These are phyloP conservation scores for Bidens hawaiensis DNA, from an alignment of 140 eudicot species.

Conservation along the genomic window DNA sequence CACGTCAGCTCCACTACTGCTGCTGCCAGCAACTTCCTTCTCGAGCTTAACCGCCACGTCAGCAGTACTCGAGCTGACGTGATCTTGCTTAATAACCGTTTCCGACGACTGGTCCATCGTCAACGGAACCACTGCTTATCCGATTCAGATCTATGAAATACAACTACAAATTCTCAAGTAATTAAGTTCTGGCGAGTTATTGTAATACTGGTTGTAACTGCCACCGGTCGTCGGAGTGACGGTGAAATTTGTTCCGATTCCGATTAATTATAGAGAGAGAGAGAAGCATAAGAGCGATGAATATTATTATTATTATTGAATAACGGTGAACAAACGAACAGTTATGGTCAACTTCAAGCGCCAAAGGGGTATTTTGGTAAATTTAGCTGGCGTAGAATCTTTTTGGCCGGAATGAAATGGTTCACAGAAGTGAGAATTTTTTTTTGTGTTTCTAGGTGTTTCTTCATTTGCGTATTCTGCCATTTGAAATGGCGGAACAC, in stretches of 20 bases:
- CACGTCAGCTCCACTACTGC: conserved; percentile 24
- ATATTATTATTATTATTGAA: too few relatives aligned
- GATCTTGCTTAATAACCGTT: conserved; percentile 14
- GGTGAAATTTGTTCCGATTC: conserved; percentile 4
- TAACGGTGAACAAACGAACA: conserved; percentile 18
- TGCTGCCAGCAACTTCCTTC: conserved; percentile 21
- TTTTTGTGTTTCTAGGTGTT: too few relatives aligned
- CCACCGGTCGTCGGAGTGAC: conserved; percentile 6
- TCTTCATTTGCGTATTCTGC: too few relatives aligned
- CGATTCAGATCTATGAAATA: too few relatives aligned
- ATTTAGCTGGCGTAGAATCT: neutral
- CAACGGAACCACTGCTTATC: conserved; percentile 13
- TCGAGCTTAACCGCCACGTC: conserved; percentile 37
- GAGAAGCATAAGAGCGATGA: neutral
- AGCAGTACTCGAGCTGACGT: conserved; percentile 31
- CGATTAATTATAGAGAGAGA: neutral
- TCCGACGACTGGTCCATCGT: conserved; percentile 30
- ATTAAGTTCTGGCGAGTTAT: conserved; percentile 13
- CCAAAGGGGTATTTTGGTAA: conserved; percentile 22
- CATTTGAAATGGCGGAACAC: too few relatives aligned
- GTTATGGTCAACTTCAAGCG: conserved; percentile 28
- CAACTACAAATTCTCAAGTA: neutral
- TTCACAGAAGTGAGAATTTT: too few relatives aligned
- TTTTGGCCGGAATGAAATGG: conserved; percentile 12
- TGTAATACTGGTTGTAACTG: too few relatives aligned